phyloP scores from a whole-genome alignment of 2,329 filamentous ascomycete genomes.

The Colletotrichum trifolii region DNA sequence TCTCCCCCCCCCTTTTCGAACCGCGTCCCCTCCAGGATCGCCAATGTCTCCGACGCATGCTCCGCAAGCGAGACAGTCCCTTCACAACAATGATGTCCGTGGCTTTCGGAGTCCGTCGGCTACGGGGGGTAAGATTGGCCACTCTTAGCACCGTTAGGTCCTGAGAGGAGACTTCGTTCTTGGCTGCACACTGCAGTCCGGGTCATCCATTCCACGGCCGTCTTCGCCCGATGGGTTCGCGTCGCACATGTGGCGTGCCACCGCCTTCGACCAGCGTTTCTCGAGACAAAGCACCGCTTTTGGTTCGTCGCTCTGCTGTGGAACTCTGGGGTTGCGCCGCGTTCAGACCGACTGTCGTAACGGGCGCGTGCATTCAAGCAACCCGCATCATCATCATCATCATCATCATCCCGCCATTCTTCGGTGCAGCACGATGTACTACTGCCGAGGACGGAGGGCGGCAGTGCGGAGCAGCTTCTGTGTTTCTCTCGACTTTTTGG shows the following conservation, averaged over 20 bases:
- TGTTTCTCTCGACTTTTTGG: neutral
- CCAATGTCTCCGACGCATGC: too few relatives aligned
- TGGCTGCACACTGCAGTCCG: too few relatives aligned
- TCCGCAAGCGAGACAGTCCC: neutral
- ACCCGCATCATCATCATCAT: neutral
- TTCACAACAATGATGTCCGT: neutral
- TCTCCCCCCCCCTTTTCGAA: too few relatives aligned
- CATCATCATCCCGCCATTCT: neutral
- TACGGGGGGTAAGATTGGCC: conserved; percentile 1
- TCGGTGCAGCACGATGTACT: neutral
- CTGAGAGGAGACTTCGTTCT: too few relatives aligned
- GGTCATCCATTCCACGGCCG: neutral
- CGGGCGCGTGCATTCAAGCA: neutral
- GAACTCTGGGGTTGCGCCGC: neutral
- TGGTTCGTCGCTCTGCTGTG: neutral
- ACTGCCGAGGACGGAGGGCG: neutral
- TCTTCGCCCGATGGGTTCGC: neutral
- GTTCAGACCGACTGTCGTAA: conserved; percentile 5
- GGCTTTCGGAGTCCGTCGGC: neutral
- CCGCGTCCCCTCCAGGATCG: too few relatives aligned
- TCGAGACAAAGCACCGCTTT: conserved; percentile 8
- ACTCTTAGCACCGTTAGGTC: conserved; percentile 2
- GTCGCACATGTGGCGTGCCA: conserved; percentile 8
- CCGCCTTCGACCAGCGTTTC: neutral
- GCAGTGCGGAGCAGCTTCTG: too few relatives aligned